Evolutionary conservation across 805 yeast species (phyloP), one percentile per base, ranked within the genome.

Genomic region (Schizosaccharomyces japonicus): DNA sequence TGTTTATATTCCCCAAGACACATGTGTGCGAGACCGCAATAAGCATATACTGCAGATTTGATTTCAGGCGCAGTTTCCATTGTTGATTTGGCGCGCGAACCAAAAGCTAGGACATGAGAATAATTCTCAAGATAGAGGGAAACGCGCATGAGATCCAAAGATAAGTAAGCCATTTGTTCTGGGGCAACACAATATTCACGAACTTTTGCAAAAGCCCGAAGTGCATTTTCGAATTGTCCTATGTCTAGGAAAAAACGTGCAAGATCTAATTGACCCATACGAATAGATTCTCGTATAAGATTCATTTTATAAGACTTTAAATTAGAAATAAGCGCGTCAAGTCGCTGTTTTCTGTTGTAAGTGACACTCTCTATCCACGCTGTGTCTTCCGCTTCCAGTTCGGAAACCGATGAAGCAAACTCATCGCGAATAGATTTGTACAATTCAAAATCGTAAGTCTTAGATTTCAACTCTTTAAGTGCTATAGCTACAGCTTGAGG

Each of bases 41-140:
- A 36, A 19, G 42, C 42, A 36, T 36, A 36, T 2, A 36, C 26
- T 8, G 42, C 13, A 19, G 27, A 19, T 7, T 17, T 36, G 10
- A 36, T 6, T n/a, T 36, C 42, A 25, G 23, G 7, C 13, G 42
- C 42, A 19, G 42, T 13, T 6, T 15, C 6, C 6, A 36, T 6
- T 7, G 42, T 36, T 2, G 42, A 36, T 4, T 36, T 36, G 27
- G 42, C 42, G 23, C 42, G 42, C 7, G 42, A 36, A 2, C 42
- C 42, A 10, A 36, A 36, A 23, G 42, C 42, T 3, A 36, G 42
- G 7, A 36, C 42, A 11, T 36, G 42, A 36, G 42, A 36, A 19
- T 36, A 36, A 21, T 36, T 36, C 13, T 23, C 42, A 17, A 36
- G 17, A 25, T 27, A 36, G n/a, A 36, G 17, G 27, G 42, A 36